phyloP scores from a whole-genome alignment of 306 rosid genomes.

The Quercus suber region DNA sequence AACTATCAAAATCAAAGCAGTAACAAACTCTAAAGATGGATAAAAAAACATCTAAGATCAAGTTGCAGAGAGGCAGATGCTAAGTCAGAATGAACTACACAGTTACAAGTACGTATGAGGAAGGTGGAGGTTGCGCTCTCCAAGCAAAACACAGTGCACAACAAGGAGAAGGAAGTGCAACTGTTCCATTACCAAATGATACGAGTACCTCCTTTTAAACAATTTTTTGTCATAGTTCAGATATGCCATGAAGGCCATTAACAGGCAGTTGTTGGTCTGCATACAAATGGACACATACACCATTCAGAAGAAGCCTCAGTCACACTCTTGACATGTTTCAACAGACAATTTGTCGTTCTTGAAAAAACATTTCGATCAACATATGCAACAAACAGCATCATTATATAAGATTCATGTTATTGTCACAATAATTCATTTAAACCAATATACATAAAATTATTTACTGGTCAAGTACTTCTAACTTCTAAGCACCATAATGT shows the following conservation, averaged over 20 bases:
- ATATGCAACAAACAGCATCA: not conserved
- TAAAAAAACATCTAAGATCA: not conserved
- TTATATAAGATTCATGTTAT: not conserved
- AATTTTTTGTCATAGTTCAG: not conserved
- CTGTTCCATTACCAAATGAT: not conserved
- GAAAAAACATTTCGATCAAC: not conserved
- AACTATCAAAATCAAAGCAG: not conserved
- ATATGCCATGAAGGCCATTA: not conserved
- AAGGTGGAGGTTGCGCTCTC: not conserved
- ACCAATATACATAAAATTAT: not conserved
- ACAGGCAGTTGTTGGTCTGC: not conserved
- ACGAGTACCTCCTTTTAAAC: not conserved
- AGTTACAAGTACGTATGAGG: not conserved
- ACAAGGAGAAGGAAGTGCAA: not conserved
- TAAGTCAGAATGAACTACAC: not conserved
- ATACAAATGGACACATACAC: not conserved
- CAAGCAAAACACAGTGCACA: not conserved
- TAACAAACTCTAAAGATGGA: not conserved
- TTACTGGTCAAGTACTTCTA: not conserved
- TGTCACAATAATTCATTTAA: not conserved
- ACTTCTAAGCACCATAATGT: not conserved
- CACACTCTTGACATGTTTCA: not conserved
- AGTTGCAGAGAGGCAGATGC: not conserved
- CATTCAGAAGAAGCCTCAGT: not conserved
- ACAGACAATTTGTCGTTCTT: not conserved